Base-by-base conservation (phyloP, 129 eudicot species). In the Ambrosia trifida region DNA sequence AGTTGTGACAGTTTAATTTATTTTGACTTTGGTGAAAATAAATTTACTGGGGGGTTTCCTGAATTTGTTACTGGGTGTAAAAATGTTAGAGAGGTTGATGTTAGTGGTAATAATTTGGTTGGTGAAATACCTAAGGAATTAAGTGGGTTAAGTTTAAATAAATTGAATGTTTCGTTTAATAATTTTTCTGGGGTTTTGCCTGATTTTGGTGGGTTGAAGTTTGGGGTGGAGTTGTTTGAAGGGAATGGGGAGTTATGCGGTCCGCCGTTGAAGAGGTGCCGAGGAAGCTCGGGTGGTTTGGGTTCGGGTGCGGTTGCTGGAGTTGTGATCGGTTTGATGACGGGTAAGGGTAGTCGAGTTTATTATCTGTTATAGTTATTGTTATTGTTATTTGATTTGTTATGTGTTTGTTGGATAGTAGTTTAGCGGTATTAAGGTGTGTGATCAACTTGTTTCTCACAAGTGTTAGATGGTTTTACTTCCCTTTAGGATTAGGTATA, bases 261-360 rank as follows among this genome's bases (percentile, higher is more conserved):
- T 57, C 75, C 76, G 14, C 96, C 98, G 59, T 84, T 93, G 75
- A 78, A 79, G 80, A 28, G 66, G 11, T 93, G 98, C 53, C 63
- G 43, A 40, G 72, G 68, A 24, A 66, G 73, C 62, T 84, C 93
- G 0, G 71, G 76, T 3, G 88, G 91, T 51, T 41, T 89, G 72
- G 87, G 95, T 56, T 73, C 96, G 4, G 98, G 98, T 49, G 89
- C 90, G 0, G 84, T 93, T 54, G 98, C 98, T 14, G 98, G 98
- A 2, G 61, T 93, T 19, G 92, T 93, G 64, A 93, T 93, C 52
- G 86, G 98, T 67, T 78, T 87, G 61, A 93, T 93, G 90, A 70
- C 28, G 1, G 28, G 28, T 24, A 24, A 24, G 28, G 28, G 28
- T 24, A 24, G 28, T 24, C 28, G 28, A 24, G 28, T 24, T 24